Conservation (phyloP, 139 green algal species). For the Astrephomene gubernaculifera region DNA sequence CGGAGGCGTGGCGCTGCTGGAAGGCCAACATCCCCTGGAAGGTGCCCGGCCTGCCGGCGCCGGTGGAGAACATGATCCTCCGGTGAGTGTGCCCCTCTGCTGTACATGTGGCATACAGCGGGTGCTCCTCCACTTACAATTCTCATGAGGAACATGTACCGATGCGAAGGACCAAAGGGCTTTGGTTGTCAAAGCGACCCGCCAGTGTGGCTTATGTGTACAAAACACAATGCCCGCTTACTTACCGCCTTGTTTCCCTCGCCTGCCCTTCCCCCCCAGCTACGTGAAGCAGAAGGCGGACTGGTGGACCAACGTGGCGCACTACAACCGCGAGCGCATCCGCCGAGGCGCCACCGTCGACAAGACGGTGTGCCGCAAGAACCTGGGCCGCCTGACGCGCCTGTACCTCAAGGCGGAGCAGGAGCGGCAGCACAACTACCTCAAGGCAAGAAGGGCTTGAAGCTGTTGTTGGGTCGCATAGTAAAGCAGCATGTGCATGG, state of each 20-base stretch:
- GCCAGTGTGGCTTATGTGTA: too few relatives aligned
- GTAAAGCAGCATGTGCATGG: too few relatives aligned
- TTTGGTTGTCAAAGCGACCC: too few relatives aligned
- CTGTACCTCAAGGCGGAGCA: conserved; percentile 96
- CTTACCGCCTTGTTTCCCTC: too few relatives aligned
- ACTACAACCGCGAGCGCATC: conserved; percentile 99
- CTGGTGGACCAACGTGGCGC: conserved; percentile 99
- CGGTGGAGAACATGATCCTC: conserved; percentile 99
- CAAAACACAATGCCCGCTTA: too few relatives aligned
- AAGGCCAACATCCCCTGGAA: conserved; percentile 99
- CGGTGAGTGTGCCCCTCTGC: too few relatives aligned
- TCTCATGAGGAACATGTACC: too few relatives aligned
- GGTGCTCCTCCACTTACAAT: too few relatives aligned
- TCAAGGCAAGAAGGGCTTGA: conserved; percentile 85
- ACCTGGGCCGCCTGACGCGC: conserved; percentile 98
- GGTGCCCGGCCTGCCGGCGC: conserved; percentile 96
- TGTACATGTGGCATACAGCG: too few relatives aligned
- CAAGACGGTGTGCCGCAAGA: conserved; percentile 99
- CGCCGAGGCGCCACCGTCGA: conserved; percentile 97
- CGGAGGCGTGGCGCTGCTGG: conserved; percentile 97
- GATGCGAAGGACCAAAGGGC: too few relatives aligned
- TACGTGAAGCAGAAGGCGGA: conserved; percentile 99
- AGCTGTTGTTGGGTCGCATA: too few relatives aligned
- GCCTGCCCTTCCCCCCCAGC: not conserved
- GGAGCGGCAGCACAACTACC: conserved; percentile 99